Evolutionary conservation across 176 grass and related monocot species (phyloP).

Genomic region (Juncus effusus): DNA sequence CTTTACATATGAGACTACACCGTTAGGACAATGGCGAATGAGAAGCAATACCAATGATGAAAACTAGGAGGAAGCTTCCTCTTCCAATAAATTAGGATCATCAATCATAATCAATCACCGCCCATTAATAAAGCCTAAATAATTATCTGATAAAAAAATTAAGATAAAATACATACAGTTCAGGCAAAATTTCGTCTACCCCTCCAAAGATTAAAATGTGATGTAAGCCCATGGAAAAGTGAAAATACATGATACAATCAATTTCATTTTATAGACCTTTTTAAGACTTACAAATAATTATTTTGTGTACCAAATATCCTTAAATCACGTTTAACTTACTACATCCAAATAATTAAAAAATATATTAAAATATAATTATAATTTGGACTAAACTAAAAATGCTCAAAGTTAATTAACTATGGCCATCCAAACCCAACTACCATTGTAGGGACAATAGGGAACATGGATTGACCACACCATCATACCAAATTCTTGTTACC

Average conservation of each 20-base stretch:
- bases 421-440: constrained; percentile 21
- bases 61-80: constrained; percentile 30
- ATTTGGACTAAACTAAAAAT: background rate
- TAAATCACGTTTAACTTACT: no score
- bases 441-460: constrained; percentile 16
- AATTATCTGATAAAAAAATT: constrained; percentile 14
- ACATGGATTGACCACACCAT: constrained; percentile 28
- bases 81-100: constrained; percentile 15
- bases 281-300: no score
- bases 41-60: constrained; percentile 10
- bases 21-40: background rate
- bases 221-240: no score
- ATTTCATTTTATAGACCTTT: no score
- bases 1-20: no score
- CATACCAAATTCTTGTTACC: constrained; percentile 25
- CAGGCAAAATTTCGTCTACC: no score
- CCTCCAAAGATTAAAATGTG: no score
- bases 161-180: background rate
- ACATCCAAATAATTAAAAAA: no score
- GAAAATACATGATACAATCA: no score
- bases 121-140: background rate
- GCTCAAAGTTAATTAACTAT: background rate
- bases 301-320: no score
- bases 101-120: constrained; percentile 27
- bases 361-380: no score